Base-by-base conservation (phyloP, 1,284 basidiomycete genomes). In the Ceratobasidium theobromae region DNA sequence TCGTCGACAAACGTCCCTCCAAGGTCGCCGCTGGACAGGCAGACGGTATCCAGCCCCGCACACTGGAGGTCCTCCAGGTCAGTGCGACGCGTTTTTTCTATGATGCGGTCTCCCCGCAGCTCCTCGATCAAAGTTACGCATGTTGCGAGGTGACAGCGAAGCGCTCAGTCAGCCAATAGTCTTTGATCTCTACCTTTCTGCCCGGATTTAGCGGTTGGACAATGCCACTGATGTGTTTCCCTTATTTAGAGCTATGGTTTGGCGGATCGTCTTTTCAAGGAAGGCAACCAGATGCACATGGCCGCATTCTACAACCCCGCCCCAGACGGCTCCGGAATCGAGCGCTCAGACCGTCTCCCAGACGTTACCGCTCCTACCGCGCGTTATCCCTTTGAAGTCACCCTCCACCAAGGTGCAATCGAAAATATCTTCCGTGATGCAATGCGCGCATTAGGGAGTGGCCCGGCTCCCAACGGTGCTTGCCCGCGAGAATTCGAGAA, bases 191-290 rank as follows among this genome's bases (percentile, higher is more conserved):
- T 58, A 16, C 38, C 30, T 35, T 52, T 60, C 45, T 60, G 43
- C 40, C 28, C 48, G 6, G 32, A 33, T 27, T 25, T 41, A 32
- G 30, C 40, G 12, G 38, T 55, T 30, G 43, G 62, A 23, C 51
- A n/a, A n/a, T 35, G 51, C 48, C 30, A 41, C 23, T 25, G n/a
- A 16, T 38, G 16, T 38, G 16, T 38, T 51, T 30, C 35, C 9
- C n/a, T n/a, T n/a, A n/a, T n/a, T n/a, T 69, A 91, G 85, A 89
- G 87, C 70, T 89, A 90, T 76, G 89, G 88, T 3, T 79, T 90
- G 4, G 86, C 82, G 0, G 84, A 88, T 25, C 79, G 82, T 1
- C 74, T 91, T 11, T 70, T 89, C 45, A 79, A 77, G 33, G 83
- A 89, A 72, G 88, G 83, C 5, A 86, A 84, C 68, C 86, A 88